Conservation (phyloP, 129 eudicot species). For the Sambucus nigra region DNA sequence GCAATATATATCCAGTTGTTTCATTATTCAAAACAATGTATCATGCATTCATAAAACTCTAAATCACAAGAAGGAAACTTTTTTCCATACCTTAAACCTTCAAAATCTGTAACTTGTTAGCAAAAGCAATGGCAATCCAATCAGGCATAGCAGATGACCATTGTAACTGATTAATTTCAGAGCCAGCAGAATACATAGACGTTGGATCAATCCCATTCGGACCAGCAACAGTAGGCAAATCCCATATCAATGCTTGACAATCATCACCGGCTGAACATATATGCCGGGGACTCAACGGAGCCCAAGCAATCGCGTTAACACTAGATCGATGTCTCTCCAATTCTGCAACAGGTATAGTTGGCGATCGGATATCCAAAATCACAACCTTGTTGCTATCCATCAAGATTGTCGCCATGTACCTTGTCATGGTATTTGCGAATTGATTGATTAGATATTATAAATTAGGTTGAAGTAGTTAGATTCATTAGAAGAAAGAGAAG, state of each 20-base stretch:
- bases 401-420: slow-evolving; percentile 7
- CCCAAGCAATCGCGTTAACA: slow-evolving; percentile 34
- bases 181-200: slow-evolving; percentile 6
- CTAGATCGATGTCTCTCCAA: slow-evolving; percentile 28
- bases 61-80: too few species aligned
- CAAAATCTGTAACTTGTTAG: slow-evolving; percentile 27
- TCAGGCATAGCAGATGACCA: too few species aligned
- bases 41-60: too few species aligned
- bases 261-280: slow-evolving; percentile 35
- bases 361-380: slow-evolving; percentile 3
- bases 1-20: too few species aligned
- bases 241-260: slow-evolving; percentile 29
- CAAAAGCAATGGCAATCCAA: slow-evolving; percentile 30
- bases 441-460: too few species aligned
- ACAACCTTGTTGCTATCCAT: slow-evolving; percentile 8
- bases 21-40: too few species aligned
- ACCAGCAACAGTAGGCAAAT: slow-evolving; percentile 27
- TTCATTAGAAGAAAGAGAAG: too few species aligned
- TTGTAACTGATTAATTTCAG: too few species aligned
- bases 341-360: slow-evolving; percentile 11
- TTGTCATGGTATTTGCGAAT: too few species aligned
- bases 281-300: slow-evolving; percentile 23
- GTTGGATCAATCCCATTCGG: too few species aligned
- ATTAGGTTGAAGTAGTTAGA: too few species aligned
- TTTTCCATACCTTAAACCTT: slow-evolving; percentile 26